phyloP scores from a whole-genome alignment of 129 eudicot genomes.

The Centella asiatica region DNA sequence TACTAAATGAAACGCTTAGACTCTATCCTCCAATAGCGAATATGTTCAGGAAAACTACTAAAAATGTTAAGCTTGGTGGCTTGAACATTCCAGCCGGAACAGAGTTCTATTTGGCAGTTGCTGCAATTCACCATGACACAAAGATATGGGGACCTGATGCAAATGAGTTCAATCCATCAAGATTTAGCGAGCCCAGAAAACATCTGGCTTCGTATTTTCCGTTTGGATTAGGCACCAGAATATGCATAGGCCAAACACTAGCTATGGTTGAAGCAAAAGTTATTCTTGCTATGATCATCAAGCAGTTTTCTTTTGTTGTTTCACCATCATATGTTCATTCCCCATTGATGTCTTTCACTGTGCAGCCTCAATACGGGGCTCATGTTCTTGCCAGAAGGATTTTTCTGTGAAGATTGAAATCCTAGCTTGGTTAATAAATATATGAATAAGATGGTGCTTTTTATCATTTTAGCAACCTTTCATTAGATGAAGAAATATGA shows the following conservation, averaged over 20 bases:
- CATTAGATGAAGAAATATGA: too few relatives aligned
- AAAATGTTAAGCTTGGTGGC: constrained; percentile 6
- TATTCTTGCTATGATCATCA: constrained; percentile 24
- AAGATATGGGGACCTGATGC: constrained; percentile 43
- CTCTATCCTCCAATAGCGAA: constrained; percentile 23
- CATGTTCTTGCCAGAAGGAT: constrained; percentile 22
- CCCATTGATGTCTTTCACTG: constrained; percentile 19
- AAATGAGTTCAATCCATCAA: constrained; percentile 32
- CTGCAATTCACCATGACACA: constrained; percentile 32
- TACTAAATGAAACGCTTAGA: constrained; percentile 36
- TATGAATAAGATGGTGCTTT: background rate
- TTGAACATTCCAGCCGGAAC: constrained; percentile 26
- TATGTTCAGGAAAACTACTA: background rate
- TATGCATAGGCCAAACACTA: constrained; percentile 32
- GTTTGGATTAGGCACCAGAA: constrained; percentile 31
- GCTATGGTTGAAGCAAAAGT: constrained; percentile 34
- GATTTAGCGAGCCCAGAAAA: constrained; percentile 24
- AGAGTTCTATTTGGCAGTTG: constrained; percentile 24
- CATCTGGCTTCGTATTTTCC: constrained; percentile 33
- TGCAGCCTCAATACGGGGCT: constrained; percentile 43
- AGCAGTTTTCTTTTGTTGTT: constrained; percentile 14
- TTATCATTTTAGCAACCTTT: too few relatives aligned
- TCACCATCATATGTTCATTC: constrained; percentile 31
- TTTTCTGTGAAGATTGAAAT: background rate
- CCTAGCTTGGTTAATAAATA: background rate